Conservation (phyloP, 306 rosid species). For the Cucurbita pepo region DNA sequence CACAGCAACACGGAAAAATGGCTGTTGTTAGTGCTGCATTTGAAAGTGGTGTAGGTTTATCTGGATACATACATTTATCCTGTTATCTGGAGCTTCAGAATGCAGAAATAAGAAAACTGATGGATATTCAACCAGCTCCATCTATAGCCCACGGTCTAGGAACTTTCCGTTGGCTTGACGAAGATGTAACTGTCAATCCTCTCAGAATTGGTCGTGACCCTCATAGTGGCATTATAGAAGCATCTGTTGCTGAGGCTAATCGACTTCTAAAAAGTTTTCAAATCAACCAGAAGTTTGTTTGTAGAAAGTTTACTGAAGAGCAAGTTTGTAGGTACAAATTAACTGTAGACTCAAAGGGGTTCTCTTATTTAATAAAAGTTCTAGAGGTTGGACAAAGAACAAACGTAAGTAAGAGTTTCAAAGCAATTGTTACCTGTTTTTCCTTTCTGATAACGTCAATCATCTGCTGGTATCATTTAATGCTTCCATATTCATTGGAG, state of each 20-base stretch:
- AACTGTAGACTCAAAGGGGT: slow-evolving; percentile 22
- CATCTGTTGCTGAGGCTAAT: slow-evolving; percentile 58
- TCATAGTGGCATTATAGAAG: slow-evolving; percentile 49
- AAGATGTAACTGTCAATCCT: slow-evolving; percentile 49
- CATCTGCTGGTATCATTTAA: no score
- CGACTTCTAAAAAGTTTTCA: slow-evolving; percentile 36
- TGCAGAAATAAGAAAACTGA: slow-evolving; percentile 16
- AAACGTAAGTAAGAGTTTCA: slow-evolving; percentile 34
- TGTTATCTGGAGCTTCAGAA: slow-evolving; percentile 60
- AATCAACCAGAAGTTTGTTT: slow-evolving; percentile 32
- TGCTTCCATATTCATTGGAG: no score
- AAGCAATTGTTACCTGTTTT: no score
- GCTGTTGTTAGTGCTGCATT: slow-evolving; percentile 81
- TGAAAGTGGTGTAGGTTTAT: slow-evolving; percentile 84
- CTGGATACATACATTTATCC: slow-evolving; percentile 72
- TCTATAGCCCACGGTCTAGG: slow-evolving; percentile 84
- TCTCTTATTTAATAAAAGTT: slow-evolving; percentile 45
- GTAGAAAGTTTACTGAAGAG: slow-evolving; percentile 23
- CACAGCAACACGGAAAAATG: slow-evolving; percentile 69
- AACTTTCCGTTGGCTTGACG: slow-evolving; percentile 78
- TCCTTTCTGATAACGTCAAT: no score
- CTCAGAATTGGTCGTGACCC: slow-evolving; percentile 38
- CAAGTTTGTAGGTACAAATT: slow-evolving; percentile 31
- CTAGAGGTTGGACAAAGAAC: slow-evolving; percentile 50
- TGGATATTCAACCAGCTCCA: slow-evolving; percentile 21